Percentiles rank a stretch among this genome's conserved stretches.
phyloP scores from a whole-genome alignment of 192 early-diverging fungal genomes.

The Backusella westeae region DNA sequence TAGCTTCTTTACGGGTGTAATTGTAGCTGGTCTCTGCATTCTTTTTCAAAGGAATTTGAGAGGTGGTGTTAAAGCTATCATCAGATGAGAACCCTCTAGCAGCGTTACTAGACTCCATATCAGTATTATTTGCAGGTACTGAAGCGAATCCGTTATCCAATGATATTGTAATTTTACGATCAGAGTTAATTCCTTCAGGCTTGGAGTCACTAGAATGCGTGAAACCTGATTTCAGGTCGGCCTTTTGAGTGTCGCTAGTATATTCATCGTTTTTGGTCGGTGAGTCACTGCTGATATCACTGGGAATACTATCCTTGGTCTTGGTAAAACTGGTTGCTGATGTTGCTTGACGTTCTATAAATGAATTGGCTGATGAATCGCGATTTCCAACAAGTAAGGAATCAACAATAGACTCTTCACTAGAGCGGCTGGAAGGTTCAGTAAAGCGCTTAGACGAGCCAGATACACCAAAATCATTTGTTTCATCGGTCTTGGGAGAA shows the following conservation, averaged over 20 bases:
- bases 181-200: background rate
- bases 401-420: background rate
- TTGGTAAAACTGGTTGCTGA: background rate
- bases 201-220: background rate
- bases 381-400: background rate
- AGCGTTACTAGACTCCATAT: background rate
- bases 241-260: background rate
- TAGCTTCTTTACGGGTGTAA: background rate
- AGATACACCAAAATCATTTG: background rate
- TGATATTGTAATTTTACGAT: background rate
- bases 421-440: background rate
- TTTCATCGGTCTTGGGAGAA: background rate
- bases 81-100: background rate
- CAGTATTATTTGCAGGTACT: background rate
- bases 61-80: background rate
- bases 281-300: background rate
- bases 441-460: background rate
- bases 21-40: background rate
- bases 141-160: background rate
- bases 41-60: background rate
- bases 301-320: background rate
- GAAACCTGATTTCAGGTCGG: background rate
- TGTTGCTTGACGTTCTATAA: background rate
- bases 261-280: background rate
- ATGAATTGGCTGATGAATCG: background rate